Conservation (phyloP, 768 basidiomycete genomes). For the Myochromella boudieri region DNA sequence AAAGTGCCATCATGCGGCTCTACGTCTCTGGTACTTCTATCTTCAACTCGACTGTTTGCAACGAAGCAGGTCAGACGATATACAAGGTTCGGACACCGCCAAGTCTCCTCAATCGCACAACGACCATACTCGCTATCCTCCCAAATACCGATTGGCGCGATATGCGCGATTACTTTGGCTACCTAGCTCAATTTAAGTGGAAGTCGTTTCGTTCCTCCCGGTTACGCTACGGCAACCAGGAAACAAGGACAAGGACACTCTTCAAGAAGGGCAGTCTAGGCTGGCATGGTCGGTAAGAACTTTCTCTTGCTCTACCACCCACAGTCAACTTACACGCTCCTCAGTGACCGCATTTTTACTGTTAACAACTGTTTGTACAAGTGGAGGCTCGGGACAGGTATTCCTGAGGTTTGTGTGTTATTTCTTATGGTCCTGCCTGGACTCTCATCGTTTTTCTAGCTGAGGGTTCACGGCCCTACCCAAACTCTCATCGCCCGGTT, state of each 20-base stretch:
- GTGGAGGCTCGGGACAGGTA: constrained; percentile 20
- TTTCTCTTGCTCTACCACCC: not conserved
- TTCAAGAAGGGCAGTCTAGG: constrained; percentile 25
- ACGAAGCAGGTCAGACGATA: constrained; percentile 22
- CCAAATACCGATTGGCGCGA: constrained; percentile 4
- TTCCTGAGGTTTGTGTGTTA: constrained; percentile 13
- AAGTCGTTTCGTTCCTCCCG: constrained; percentile 19
- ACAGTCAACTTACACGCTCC: not conserved
- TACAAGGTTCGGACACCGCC: constrained; percentile 22
- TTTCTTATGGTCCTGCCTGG: not conserved
- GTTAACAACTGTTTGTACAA: constrained; percentile 22
- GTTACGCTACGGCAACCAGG: constrained; percentile 17
- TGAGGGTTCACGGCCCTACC: constrained; percentile 13
- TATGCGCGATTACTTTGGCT: constrained; percentile 11
- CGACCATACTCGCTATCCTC: constrained; percentile 17
- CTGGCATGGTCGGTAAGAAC: constrained; percentile 20
- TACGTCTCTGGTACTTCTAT: constrained; percentile 20
- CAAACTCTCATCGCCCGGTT: constrained; percentile 21
- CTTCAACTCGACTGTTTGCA: constrained; percentile 20
- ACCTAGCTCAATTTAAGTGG: constrained; percentile 23
- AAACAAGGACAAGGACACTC: constrained; percentile 21
- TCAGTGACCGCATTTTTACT: constrained; percentile 23
- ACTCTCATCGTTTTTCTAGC: constrained; percentile 4
- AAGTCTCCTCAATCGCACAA: constrained; percentile 18
- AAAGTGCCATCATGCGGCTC: constrained; percentile 21